Evolutionary conservation across 106 monocot species (phyloP).

Genomic region (Dioscorea alata): DNA sequence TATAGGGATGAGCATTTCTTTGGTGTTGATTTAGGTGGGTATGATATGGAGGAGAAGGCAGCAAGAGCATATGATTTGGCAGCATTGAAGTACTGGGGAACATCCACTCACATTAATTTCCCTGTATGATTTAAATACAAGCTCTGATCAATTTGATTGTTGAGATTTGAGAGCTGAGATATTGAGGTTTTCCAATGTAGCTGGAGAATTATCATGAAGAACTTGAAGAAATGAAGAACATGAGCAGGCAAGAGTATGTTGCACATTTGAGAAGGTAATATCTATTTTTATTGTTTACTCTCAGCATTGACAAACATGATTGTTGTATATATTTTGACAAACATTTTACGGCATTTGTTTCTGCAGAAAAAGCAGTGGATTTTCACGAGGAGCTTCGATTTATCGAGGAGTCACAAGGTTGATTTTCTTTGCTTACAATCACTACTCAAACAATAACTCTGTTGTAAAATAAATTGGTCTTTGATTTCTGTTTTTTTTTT

Average conservation of each 20-base stretch:
- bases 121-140: slow-evolving; percentile 35
- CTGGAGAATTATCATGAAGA: slow-evolving; percentile 58
- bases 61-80: slow-evolving; percentile 98
- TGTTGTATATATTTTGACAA: no score
- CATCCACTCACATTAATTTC: slow-evolving; percentile 94
- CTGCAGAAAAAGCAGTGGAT: slow-evolving; percentile 94
- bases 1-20: no score
- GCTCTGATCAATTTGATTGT: no score
- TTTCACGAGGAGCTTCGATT: slow-evolving; percentile 94
- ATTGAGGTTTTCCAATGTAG: slow-evolving; percentile 15
- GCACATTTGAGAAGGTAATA: slow-evolving; percentile 71
- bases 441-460: background rate
- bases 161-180: no score
- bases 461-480: no score
- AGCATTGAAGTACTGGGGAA: slow-evolving; percentile 96
- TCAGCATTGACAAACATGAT: no score
- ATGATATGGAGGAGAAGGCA: slow-evolving; percentile 98
- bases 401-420: slow-evolving; percentile 98
- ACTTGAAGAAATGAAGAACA: slow-evolving; percentile 76
- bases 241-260: slow-evolving; percentile 81
- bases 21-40: slow-evolving; percentile 39
- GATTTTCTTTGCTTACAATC: background rate
- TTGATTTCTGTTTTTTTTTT: background rate
- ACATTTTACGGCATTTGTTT: no score
- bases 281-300: no score